These are phyloP conservation scores for Eutypella sp. DNA, from an alignment of 2,329 filamentous ascomycete genomes.

Conservation along the genomic window DNA sequence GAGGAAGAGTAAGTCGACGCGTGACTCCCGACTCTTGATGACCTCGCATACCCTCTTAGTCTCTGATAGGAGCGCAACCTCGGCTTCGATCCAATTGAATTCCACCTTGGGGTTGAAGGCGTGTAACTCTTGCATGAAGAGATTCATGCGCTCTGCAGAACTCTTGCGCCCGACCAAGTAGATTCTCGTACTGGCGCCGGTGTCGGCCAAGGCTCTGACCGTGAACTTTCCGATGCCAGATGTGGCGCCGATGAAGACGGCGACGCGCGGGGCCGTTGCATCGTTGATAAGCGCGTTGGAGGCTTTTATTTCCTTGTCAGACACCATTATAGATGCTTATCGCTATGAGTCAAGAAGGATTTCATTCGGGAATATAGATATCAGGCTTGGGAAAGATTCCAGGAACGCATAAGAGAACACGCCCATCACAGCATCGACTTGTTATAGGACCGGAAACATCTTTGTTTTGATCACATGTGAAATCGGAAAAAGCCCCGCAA, in stretches of 20 bases:
- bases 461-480: no score
- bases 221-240: constrained; percentile 41
- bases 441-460: no score
- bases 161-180: constrained; percentile 39
- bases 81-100: constrained; percentile 37
- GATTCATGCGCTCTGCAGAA: constrained; percentile 22
- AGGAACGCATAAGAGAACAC: no score
- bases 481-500: no score
- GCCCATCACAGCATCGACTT: no score
- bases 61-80: constrained; percentile 41
- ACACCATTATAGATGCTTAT: constrained; percentile 35
- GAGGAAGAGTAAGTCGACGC: constrained; percentile 39
- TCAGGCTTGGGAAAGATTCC: no score
- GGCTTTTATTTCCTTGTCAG: constrained; percentile 28
- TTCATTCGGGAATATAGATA: no score
- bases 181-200: constrained; percentile 29
- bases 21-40: constrained; percentile 33
- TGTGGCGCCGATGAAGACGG: constrained; percentile 42
- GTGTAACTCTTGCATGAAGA: constrained; percentile 32
- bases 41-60: constrained; percentile 31
- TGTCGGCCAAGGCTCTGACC: constrained; percentile 29
- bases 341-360: no score
- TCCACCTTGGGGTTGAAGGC: constrained; percentile 33
- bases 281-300: constrained; percentile 37
- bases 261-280: constrained; percentile 29